Base-by-base conservation (phyloP, 345 rosid genomes). In the Physaria fendleri region DNA sequence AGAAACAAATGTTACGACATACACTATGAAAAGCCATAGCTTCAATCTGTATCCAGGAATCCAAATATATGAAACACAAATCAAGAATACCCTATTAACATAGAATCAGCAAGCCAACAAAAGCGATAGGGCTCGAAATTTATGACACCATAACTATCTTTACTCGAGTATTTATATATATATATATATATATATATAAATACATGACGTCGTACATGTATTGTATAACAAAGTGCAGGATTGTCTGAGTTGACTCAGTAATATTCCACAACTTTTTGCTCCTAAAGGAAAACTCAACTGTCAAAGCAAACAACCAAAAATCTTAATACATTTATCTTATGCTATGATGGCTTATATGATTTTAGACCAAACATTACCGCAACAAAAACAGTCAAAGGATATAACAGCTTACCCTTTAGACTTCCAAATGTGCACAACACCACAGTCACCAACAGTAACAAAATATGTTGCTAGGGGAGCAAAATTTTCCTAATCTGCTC, bases 1-100 rank as follows among this genome's bases (percentile, higher is more conserved):
- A 24, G 99, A 93, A 63, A 88, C 95, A 53, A 93, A 89, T 50
- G 99, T 83, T 39, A 93, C 88, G 14, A 93, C 97, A 68, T 93
- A 93, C 5, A 94, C 95, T 34, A 93, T 57, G 85, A 93, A 93
- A 50, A 93, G 94, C 97, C 97, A 88, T 17, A 92, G 93, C 83
- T 88, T 92, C 85, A 92, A 80, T 65, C 97, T 91, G 85, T 73
- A 20, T 0, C 12, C 37, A 53, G 29, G 8, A n/a, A 58, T 7
- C 8, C 28, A 40, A 34, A 27, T 7, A 21, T n/a, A 13, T 0
- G 32, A 48, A 16, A 50, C 5, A 45, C 5, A 13, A 46, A n/a
- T 4, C 14, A 11, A 1, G n/a, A 4, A n/a, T n/a, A n/a, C n/a
- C n/a, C n/a, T n/a, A n/a, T n/a, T n/a, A n/a, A n/a, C n/a, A n/a